Percentiles rank a stretch among this genome's conserved stretches.
These are phyloP conservation scores for Dactylellina cionopaga DNA, from an alignment of 2,329 filamentous ascomycete species.

Conservation along the genomic window DNA sequence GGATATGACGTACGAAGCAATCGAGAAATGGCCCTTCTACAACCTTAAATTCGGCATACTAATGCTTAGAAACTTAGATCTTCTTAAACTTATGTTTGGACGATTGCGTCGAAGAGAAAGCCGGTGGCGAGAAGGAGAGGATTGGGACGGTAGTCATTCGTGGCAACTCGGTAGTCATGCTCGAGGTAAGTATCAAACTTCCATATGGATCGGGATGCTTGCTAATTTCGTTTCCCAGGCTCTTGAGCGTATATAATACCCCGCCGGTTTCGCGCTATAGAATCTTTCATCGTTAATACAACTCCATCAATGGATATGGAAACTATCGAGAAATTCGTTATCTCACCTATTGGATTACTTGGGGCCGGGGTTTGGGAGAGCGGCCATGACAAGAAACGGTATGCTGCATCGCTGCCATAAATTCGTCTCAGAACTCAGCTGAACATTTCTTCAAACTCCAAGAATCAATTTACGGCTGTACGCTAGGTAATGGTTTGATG, in stretches of 20 bases:
- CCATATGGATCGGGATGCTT: neutral
- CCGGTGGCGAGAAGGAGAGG: slow-evolving; percentile 86
- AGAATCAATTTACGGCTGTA: slow-evolving; percentile 43
- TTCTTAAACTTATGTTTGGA: slow-evolving; percentile 98
- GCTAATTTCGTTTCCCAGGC: slow-evolving; percentile 17
- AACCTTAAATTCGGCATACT: too few relatives aligned
- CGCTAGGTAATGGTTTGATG: slow-evolving; percentile 33
- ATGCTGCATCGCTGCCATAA: slow-evolving; percentile 49
- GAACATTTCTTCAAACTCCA: slow-evolving; percentile 19
- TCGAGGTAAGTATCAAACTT: slow-evolving; percentile 70
- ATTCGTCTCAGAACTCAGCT: slow-evolving; percentile 29
- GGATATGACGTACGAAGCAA: slow-evolving; percentile 82
- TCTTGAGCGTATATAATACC: slow-evolving; percentile 49
- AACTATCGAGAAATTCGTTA: neutral
- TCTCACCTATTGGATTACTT: neutral
- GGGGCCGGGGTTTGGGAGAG: neutral
- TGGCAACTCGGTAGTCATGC: slow-evolving; percentile 97
- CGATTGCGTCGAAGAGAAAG: slow-evolving; percentile 94
- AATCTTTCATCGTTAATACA: neutral
- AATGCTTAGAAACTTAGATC: slow-evolving; percentile 69
- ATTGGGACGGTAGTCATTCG: slow-evolving; percentile 97
- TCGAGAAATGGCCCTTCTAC: neutral
- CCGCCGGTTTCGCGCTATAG: neutral
- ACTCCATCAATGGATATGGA: neutral
- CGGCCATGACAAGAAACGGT: slow-evolving; percentile 45